Percentiles rank a stretch among this genome's conserved stretches.
phyloP scores from a whole-genome alignment of 108 stramenopile genomes.

The Stephanodiscus triporus region DNA sequence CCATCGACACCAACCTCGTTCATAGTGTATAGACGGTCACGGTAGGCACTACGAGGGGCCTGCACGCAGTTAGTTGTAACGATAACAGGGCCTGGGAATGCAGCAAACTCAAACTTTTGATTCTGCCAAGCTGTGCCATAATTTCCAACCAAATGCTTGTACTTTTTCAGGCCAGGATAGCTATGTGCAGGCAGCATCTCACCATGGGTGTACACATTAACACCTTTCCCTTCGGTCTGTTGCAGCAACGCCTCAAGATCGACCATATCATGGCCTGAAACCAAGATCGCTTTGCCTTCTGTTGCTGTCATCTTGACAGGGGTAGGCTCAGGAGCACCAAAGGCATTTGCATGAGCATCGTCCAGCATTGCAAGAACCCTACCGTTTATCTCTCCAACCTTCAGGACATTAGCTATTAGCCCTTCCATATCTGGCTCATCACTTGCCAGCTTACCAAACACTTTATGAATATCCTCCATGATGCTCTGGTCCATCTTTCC shows the following conservation, averaged over 20 bases:
- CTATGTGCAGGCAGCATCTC: constrained; percentile 88
- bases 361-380: constrained; percentile 68
- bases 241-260: constrained; percentile 72
- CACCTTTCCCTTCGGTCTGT: constrained; percentile 84
- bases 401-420: constrained; percentile 60
- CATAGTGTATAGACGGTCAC: constrained; percentile 73
- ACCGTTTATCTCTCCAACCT: constrained; percentile 71
- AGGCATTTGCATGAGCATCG: constrained; percentile 57
- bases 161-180: constrained; percentile 80
- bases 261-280: constrained; percentile 79
- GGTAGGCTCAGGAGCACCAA: constrained; percentile 74
- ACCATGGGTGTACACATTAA: constrained; percentile 89
- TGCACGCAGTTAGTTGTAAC: constrained; percentile 83
- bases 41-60: constrained; percentile 75
- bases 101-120: constrained; percentile 82
- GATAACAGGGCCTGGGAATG: constrained; percentile 78
- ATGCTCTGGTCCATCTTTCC: constrained; percentile 58
- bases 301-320: constrained; percentile 64
- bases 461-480: constrained; percentile 65
- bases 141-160: constrained; percentile 72
- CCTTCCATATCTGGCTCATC: constrained; percentile 68
- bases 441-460: constrained; percentile 63
- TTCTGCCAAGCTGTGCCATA: constrained; percentile 88
- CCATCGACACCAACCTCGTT: constrained; percentile 78
- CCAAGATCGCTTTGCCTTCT: constrained; percentile 75